phyloP scores from a whole-genome alignment of 192 early-diverging fungal genomes.

The Helicostylum pulchrum region DNA sequence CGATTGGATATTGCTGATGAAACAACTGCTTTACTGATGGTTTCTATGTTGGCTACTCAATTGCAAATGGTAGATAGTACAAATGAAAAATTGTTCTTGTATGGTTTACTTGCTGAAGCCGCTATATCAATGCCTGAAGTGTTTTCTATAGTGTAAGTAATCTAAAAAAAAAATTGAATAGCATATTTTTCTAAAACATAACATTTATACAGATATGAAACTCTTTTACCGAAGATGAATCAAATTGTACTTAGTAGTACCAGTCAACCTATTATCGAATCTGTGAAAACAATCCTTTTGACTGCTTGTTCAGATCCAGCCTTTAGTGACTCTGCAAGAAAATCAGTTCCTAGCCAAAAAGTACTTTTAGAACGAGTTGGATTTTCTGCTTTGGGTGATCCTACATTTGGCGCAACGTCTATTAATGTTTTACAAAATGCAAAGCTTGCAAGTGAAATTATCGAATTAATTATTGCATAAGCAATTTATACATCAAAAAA shows the following conservation, averaged over 20 bases:
- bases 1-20: slow-evolving; percentile 64
- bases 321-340: slow-evolving; percentile 33
- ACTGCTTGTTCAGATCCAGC: slow-evolving; percentile 56
- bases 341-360: slow-evolving; percentile 40
- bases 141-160: slow-evolving; percentile 68
- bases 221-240: slow-evolving; percentile 69
- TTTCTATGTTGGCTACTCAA: slow-evolving; percentile 67
- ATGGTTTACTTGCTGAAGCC: slow-evolving; percentile 74
- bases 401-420: slow-evolving; percentile 38
- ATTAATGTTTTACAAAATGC: slow-evolving; percentile 50
- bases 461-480: slow-evolving; percentile 48
- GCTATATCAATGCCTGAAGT: slow-evolving; percentile 68
- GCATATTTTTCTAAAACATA: neutral
- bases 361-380: slow-evolving; percentile 52
- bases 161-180: neutral
- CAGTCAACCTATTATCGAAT: slow-evolving; percentile 60
- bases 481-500: neutral
- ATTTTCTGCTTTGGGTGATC: slow-evolving; percentile 47
- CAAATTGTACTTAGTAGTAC: slow-evolving; percentile 64
- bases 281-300: slow-evolving; percentile 70
- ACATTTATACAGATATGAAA: slow-evolving; percentile 56
- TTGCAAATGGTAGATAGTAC: slow-evolving; percentile 72
- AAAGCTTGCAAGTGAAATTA: slow-evolving; percentile 47
- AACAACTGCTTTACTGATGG: slow-evolving; percentile 57
- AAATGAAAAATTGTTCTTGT: slow-evolving; percentile 69